These are phyloP conservation scores for Phylloporus rhodoxanthus DNA, from an alignment of 768 basidiomycete species.

Conservation along the genomic window DNA sequence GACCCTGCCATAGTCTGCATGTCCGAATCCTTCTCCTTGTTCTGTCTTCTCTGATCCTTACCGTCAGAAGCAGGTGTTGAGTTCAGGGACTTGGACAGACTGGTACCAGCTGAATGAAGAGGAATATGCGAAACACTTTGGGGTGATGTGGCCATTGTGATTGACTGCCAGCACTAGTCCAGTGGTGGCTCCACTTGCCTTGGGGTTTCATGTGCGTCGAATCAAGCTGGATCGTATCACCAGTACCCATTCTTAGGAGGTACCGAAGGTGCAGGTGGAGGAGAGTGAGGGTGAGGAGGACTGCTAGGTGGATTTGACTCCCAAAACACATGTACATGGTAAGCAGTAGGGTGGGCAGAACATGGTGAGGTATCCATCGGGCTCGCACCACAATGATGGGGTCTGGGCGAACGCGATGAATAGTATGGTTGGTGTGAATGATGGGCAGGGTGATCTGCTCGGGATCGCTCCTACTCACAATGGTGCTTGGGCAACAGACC, in stretches of 20 bases:
- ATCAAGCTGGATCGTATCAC: constrained; percentile 60
- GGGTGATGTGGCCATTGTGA: constrained; percentile 43
- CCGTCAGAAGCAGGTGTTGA: constrained; percentile 36
- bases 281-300: constrained; percentile 26
- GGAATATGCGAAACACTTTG: constrained; percentile 33
- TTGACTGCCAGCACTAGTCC: constrained; percentile 33
- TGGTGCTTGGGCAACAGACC: constrained; percentile 38
- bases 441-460: constrained; percentile 32
- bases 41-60: constrained; percentile 41
- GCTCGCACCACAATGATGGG: constrained; percentile 38
- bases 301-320: constrained; percentile 48
- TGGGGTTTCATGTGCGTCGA: too few species aligned
- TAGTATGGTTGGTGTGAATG: too few species aligned
- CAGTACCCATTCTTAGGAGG: constrained; percentile 41
- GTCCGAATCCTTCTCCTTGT: constrained; percentile 46
- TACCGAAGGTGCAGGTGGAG: constrained; percentile 31
- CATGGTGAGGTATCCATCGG: constrained; percentile 62
- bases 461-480: constrained; percentile 53
- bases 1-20: constrained; percentile 29
- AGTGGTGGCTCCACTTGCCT: constrained; percentile 22
- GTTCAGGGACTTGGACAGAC: constrained; percentile 56
- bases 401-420: constrained; percentile 31
- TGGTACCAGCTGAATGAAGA: constrained; percentile 25
- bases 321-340: constrained; percentile 45
- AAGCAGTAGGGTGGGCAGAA: constrained; percentile 37